Conservation (phyloP, 208 protist genomes). For the Lotmaria passim region DNA sequence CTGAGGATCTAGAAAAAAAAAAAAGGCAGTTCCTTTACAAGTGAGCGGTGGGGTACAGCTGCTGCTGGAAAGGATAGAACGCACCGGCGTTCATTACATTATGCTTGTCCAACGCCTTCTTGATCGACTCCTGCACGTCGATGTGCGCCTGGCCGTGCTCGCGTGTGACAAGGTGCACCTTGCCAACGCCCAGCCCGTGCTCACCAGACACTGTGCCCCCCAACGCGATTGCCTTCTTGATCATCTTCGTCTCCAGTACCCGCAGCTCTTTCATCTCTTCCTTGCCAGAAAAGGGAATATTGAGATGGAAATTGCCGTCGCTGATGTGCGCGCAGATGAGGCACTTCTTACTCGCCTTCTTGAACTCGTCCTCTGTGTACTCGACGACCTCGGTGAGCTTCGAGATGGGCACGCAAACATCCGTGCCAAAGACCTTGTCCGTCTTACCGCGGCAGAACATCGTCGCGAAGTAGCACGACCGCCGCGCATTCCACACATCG, state of each 20-base stretch:
- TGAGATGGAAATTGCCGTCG: conserved; percentile 93
- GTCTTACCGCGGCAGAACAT: conserved; percentile 35
- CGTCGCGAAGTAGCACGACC: conserved; percentile 38
- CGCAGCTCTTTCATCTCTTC: conserved; percentile 50
- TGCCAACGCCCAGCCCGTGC: conserved; percentile 86
- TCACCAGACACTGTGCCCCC: conserved; percentile 88
- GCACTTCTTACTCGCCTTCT: conserved; percentile 27
- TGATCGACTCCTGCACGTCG: conserved; percentile 82
- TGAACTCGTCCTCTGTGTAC: conserved; percentile 78
- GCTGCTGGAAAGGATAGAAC: conserved; percentile 68
- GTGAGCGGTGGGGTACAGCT: conserved; percentile 46
- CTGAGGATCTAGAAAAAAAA: too few species aligned
- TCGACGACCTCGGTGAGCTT: conserved; percentile 73
- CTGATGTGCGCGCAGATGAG: conserved; percentile 85
- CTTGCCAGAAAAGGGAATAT: conserved; percentile 59
- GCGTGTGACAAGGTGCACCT: conserved; percentile 49
- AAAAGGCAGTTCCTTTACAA: conserved; percentile 24
- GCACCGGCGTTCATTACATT: conserved; percentile 91
- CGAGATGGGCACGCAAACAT: conserved; percentile 91
- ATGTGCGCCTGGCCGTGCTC: conserved; percentile 81
- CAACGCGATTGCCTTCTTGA: conserved; percentile 63
- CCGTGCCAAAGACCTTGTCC: conserved; percentile 58
- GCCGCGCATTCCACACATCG: conserved; percentile 44
- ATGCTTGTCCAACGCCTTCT: conserved; percentile 81
- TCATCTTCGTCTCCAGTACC: conserved; percentile 67